Percentiles rank a stretch among this genome's conserved stretches.
Evolutionary conservation across 2,329 filamentous ascomycete species (phyloP).

Genomic region (Ophiostoma triangulosporum): DNA sequence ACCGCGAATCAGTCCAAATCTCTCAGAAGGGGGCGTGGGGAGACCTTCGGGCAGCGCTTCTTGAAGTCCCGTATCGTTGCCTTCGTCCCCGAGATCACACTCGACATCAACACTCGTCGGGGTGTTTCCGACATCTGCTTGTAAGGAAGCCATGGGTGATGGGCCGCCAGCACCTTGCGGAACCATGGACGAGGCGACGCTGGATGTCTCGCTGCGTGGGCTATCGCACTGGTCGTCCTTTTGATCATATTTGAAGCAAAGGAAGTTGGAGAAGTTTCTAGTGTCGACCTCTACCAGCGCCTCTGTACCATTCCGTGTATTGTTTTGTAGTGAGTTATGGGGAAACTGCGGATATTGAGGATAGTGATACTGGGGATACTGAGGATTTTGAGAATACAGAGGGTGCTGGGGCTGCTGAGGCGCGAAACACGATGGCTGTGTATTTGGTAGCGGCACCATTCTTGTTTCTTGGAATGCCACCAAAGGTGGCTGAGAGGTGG

Average conservation of each 20-base stretch:
- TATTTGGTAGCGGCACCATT: neutral
- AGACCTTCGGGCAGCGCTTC: constrained; percentile 18
- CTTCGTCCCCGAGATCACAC: neutral
- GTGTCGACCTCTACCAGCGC: neutral
- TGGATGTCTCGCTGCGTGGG: constrained; percentile 23
- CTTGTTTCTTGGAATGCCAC: neutral
- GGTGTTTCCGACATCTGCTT: constrained; percentile 11
- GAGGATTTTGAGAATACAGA: neutral
- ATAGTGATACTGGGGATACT: too few species aligned
- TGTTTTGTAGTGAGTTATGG: too few species aligned
- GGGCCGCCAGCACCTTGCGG: constrained; percentile 22
- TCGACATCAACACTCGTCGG: constrained; percentile 13
- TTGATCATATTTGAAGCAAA: constrained; percentile 16
- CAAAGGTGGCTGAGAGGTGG: neutral
- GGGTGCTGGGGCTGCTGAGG: neutral
- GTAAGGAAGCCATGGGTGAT: constrained; percentile 17
- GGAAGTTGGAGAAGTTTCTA: constrained; percentile 4
- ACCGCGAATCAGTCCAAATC: constrained; percentile 7
- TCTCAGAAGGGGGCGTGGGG: constrained; percentile 30
- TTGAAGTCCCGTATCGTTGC: neutral
- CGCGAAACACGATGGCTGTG: neutral
- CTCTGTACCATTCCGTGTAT: neutral
- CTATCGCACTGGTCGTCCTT: constrained; percentile 18
- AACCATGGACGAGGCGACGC: constrained; percentile 24
- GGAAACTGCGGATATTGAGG: neutral